Evolutionary conservation across 2,329 filamentous ascomycete species (phyloP).

Genomic region (Paramyrothecium roridum): DNA sequence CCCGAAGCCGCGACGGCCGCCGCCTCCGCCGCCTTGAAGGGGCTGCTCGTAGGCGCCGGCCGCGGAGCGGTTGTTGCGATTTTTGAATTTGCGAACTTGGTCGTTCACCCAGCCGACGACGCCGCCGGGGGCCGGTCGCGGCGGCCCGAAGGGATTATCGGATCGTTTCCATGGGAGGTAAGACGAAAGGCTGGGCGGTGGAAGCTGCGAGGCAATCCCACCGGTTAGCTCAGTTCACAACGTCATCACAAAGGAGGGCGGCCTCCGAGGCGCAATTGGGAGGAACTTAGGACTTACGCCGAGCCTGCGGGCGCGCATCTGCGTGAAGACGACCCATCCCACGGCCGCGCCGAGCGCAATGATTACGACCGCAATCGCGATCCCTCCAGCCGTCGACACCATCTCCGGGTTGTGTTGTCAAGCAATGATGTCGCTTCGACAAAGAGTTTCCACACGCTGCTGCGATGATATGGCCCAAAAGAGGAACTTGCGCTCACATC

Average conservation of each 20-base stretch:
- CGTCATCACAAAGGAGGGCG: not conserved
- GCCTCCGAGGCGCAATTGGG: not conserved
- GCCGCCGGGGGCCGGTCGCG: slow-evolving; percentile 57
- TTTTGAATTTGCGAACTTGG: slow-evolving; percentile 60
- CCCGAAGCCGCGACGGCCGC: slow-evolving; percentile 55
- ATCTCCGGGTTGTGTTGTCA: slow-evolving; percentile 35
- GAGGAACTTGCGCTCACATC: too few relatives aligned
- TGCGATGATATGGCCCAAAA: too few relatives aligned
- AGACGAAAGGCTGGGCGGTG: slow-evolving; percentile 62
- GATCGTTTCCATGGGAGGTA: slow-evolving; percentile 68
- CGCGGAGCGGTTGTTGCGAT: slow-evolving; percentile 63
- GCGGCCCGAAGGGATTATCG: slow-evolving; percentile 44
- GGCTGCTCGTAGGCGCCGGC: slow-evolving; percentile 70
- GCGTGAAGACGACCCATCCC: slow-evolving; percentile 69
- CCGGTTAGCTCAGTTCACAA: not conserved
- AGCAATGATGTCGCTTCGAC: not conserved
- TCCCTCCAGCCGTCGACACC: slow-evolving; percentile 59
- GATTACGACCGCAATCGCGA: slow-evolving; percentile 71
- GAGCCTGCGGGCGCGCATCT: slow-evolving; percentile 68
- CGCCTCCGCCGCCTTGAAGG: slow-evolving; percentile 33
- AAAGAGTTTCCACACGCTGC: too few relatives aligned
- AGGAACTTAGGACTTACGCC: slow-evolving; percentile 47
- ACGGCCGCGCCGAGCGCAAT: slow-evolving; percentile 53
- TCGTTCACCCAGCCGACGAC: slow-evolving; percentile 71
- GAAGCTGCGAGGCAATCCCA: slow-evolving; percentile 45